Conservation (phyloP, 2,329 filamentous ascomycete genomes). For the Aspergillus novofumigatus region DNA sequence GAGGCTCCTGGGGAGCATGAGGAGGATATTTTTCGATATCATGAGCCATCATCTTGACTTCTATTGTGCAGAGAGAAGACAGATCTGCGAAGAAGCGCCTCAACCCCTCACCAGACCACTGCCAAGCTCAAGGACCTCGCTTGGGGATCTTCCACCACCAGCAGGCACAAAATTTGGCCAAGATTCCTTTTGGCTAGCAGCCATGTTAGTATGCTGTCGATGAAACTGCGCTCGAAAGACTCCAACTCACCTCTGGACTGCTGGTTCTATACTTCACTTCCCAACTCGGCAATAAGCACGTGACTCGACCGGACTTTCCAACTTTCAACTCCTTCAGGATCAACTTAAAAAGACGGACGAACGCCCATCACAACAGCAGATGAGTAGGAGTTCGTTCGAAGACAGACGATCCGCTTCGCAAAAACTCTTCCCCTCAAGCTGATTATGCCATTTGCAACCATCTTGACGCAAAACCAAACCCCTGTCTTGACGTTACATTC, state of each 20-base stretch:
- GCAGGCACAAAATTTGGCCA: no score
- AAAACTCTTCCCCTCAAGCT: neutral
- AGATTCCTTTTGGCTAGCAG: neutral
- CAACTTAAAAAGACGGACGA: neutral
- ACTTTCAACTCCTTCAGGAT: neutral
- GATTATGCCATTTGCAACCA: neutral
- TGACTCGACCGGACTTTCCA: neutral
- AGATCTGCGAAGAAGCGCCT: neutral
- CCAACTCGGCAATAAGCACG: neutral
- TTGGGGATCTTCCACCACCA: neutral
- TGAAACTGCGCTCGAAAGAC: neutral
- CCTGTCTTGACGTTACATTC: neutral
- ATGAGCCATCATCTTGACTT: slow-evolving; percentile 12
- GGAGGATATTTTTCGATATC: slow-evolving; percentile 24
- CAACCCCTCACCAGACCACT: neutral
- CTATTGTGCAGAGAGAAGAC: no score
- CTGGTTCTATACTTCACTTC: neutral
- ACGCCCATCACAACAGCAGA: neutral
- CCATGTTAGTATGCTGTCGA: neutral
- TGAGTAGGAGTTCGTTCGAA: no score
- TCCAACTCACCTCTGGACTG: neutral
- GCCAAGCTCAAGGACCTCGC: neutral
- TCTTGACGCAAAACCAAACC: neutral
- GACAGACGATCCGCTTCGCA: neutral
- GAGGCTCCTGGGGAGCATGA: neutral